Evolutionary conservation across 2,329 filamentous ascomycete species (phyloP), one percentile per base, ranked within the genome.

Genomic region (Aspergillus thermomutatus): DNA sequence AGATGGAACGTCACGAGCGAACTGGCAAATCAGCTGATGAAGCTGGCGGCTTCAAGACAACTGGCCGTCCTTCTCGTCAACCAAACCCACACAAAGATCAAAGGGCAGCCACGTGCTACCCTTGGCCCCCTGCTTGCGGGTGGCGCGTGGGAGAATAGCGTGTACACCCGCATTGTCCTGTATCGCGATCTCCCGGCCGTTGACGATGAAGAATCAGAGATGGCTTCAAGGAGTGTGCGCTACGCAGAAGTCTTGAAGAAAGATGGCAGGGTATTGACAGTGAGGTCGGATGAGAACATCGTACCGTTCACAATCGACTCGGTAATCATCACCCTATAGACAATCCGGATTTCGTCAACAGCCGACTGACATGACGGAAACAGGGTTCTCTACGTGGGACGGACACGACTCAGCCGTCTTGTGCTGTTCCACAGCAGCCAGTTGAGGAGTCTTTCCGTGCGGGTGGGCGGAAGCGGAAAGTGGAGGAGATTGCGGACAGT

Each of bases 51-150:
- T 10, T 83, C 87, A 28, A 83, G 85, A 61, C 83, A 90, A 65
- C 80, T 92, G 52, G 89, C 91, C 25, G 80, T 96, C 45, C 78
- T 96, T 2, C 72, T 94, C 21, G 81, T 92, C 50, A 91, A 87
- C 40, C 92, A 95, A 69, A 91, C 89, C 57, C 88, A 87, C 45
- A 95, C 91, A n/a, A 89, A 87, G 63, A 87, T 95, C 75, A 86
- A 88, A 60, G 79, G 87, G 83, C 61, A 81, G 77, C 62, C 83
- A 80, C 62, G 69, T 17, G 89, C 92, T 14, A 83, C 87, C 10
- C 78, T 97, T 50, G 83, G 87, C 53, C 89, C 92, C 17, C 86
- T 90, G 43, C 81, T 97, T 60, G 88, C 88, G 55, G 87, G 89
- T 14, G 81, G 80, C 21, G 84, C 89, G 45, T 97, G 92, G 92